A percentile compares a stretch with the other conserved stretches of the same genome.
Conservation (phyloP, 2,329 filamentous ascomycete species). For the Fusarium gaditjirri region DNA sequence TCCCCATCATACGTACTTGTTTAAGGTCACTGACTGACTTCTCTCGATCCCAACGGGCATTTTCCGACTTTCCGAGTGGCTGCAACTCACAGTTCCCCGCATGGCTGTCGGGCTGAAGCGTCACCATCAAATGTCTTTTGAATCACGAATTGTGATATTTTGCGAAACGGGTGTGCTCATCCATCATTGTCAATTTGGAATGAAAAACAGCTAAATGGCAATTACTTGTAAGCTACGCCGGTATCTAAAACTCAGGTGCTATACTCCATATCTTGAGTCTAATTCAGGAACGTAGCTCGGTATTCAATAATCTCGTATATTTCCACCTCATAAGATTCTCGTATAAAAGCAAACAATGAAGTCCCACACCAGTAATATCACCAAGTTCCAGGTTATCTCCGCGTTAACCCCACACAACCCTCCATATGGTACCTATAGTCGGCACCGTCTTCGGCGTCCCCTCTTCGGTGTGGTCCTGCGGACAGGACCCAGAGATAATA, state of each 20-base stretch:
- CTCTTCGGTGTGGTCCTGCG: constrained; percentile 22
- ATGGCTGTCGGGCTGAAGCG: neutral
- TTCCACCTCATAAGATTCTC: neutral
- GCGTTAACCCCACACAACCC: constrained; percentile 14
- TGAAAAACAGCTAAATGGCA: neutral
- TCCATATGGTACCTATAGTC: constrained; percentile 18
- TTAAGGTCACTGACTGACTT: neutral
- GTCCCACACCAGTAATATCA: neutral
- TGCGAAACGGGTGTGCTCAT: neutral
- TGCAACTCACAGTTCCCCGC: neutral
- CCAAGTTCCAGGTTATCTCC: constrained; percentile 2
- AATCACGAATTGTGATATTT: neutral
- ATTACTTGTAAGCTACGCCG: neutral
- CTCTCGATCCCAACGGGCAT: neutral
- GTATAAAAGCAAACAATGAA: neutral
- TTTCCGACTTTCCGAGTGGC: neutral
- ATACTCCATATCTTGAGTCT: no score
- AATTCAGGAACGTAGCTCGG: neutral
- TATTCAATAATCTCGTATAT: neutral
- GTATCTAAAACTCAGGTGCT: neutral
- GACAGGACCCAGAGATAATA: neutral
- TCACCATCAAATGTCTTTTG: neutral
- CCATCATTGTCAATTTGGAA: neutral
- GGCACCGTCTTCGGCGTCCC: constrained; percentile 36
- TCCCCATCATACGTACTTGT: neutral